Evolutionary conservation across 1,284 basidiomycete genomes (phyloP).

Genomic region (Rhodotorula sp.): DNA sequence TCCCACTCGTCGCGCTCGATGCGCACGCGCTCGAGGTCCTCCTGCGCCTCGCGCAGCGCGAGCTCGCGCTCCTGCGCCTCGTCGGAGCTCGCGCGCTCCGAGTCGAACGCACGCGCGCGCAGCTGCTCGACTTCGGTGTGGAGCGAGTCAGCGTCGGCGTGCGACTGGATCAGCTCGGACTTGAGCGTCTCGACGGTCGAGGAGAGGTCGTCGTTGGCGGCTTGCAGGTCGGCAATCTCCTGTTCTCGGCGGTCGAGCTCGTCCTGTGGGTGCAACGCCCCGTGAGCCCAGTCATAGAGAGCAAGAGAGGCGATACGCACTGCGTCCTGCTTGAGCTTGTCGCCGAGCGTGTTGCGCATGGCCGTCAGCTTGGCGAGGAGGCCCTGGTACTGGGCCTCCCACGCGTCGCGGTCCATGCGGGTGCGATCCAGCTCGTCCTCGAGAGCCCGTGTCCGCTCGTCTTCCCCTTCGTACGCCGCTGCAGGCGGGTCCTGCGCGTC

Average conservation of each 20-base stretch:
- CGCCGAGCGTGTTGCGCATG: constrained; percentile 90
- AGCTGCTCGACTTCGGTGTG: constrained; percentile 66
- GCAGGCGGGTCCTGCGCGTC: not conserved
- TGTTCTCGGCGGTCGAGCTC: constrained; percentile 89
- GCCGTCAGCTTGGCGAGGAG: constrained; percentile 84
- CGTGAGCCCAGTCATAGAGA: not conserved
- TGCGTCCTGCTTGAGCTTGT: constrained; percentile 93
- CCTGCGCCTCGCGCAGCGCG: constrained; percentile 74
- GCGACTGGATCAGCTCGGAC: constrained; percentile 70
- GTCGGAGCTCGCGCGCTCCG: constrained; percentile 55
- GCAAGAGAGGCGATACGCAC: constrained; percentile 59
- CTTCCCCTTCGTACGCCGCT: not conserved
- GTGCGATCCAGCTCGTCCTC: constrained; percentile 42
- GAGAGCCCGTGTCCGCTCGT: constrained; percentile 34
- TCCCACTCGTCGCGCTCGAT: constrained; percentile 89
- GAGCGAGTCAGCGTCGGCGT: constrained; percentile 69
- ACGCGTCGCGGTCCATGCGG: constrained; percentile 75
- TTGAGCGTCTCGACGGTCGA: constrained; percentile 72
- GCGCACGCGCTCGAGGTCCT: constrained; percentile 77
- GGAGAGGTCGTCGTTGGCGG: constrained; percentile 66
- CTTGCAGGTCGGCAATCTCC: constrained; percentile 70
- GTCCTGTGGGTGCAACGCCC: constrained; percentile 62
- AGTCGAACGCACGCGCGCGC: constrained; percentile 49
- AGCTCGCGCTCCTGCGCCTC: constrained; percentile 74
- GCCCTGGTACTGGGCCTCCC: constrained; percentile 80